phyloP scores from a whole-genome alignment of 164 flowering plant species.

The Stephania japonica region DNA sequence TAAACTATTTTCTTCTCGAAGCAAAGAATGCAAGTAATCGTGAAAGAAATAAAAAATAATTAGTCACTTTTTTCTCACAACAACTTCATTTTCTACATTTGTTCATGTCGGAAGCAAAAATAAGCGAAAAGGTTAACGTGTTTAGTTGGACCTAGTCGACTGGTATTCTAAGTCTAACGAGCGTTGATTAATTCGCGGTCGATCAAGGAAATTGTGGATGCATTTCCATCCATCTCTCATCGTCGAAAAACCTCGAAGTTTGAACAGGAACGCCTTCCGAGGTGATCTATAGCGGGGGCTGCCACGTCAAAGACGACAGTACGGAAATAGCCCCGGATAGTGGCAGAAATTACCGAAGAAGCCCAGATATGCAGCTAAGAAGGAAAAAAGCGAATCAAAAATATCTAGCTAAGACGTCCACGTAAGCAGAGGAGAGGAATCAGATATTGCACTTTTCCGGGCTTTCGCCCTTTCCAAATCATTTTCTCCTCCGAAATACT shows the following conservation, averaged over 20 bases:
- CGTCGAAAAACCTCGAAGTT: too few species aligned
- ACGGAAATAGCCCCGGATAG: background rate
- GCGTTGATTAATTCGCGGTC: too few species aligned
- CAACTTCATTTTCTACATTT: too few species aligned
- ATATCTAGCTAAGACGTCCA: conserved; percentile 47
- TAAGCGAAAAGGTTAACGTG: background rate
- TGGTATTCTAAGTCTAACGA: background rate
- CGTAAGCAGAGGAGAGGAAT: conserved; percentile 33
- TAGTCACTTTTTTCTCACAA: too few species aligned
- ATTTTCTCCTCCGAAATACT: conserved; percentile 4
- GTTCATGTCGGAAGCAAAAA: background rate
- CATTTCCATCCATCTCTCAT: too few species aligned
- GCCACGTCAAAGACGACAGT: background rate
- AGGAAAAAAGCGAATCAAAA: conserved; percentile 36
- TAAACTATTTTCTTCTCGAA: too few species aligned
- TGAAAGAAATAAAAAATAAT: too few species aligned
- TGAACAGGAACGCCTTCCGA: background rate
- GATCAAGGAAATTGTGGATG: too few species aligned
- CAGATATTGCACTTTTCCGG: conserved; percentile 40
- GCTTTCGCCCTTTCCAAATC: background rate
- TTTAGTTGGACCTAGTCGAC: background rate
- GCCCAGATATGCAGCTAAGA: background rate
- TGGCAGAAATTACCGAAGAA: background rate
- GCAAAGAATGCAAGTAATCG: too few species aligned
- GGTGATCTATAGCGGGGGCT: background rate